phyloP scores from a whole-genome alignment of 345 rosid genomes.

The Passiflora organensis region DNA sequence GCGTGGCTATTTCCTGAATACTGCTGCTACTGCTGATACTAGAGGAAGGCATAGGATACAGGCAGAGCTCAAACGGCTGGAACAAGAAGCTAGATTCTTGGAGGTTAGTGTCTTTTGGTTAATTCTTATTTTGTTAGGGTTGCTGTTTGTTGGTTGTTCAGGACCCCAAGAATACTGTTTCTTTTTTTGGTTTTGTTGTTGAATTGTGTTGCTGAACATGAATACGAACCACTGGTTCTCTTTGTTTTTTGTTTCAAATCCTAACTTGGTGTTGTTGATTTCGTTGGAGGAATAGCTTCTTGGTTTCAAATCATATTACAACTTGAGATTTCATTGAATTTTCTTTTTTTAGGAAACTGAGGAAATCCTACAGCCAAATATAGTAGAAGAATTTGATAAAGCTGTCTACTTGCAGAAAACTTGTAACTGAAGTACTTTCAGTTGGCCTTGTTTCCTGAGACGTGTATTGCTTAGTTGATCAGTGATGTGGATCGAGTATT shows the following conservation, averaged over 20 bases:
- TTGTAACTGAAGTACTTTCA: neutral
- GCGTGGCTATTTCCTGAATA: constrained; percentile 26
- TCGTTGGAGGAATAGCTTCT: neutral
- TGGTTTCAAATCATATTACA: neutral
- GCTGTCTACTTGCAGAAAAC: neutral
- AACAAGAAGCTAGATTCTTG: constrained; percentile 25
- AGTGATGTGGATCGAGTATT: too few species aligned
- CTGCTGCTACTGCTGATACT: constrained; percentile 17
- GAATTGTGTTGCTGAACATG: neutral
- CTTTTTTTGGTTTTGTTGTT: neutral
- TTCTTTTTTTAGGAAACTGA: neutral
- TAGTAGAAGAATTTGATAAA: neutral
- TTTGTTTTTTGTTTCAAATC: neutral
- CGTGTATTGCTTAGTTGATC: too few species aligned
- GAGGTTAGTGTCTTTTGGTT: constrained; percentile 12
- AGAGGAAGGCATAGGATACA: constrained; percentile 29
- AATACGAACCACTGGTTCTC: neutral
- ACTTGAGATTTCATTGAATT: neutral
- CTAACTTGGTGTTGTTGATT: neutral
- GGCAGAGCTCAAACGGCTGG: constrained; percentile 24
- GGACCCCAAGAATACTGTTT: neutral
- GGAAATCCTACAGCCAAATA: neutral
- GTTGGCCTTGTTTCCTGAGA: too few species aligned
- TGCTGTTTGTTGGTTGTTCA: neutral
- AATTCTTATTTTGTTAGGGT: neutral